These are phyloP conservation scores for Cicer bijugum DNA, from an alignment of 306 rosid genomes.

Conservation along the genomic window DNA sequence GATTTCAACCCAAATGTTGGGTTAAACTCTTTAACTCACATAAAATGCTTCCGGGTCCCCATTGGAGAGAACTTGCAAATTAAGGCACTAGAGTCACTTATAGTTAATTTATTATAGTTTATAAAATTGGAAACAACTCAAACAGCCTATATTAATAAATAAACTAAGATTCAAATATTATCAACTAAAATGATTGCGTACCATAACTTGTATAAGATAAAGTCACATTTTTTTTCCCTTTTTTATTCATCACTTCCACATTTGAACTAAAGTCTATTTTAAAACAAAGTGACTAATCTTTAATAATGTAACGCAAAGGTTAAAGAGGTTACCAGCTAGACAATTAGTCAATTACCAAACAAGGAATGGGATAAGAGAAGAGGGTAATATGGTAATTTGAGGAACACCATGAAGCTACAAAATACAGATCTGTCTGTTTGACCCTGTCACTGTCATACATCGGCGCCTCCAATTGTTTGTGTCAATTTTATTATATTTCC, in stretches of 20 bases:
- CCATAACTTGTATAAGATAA: background rate
- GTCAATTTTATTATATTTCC: slow-evolving; percentile 37
- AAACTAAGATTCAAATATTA: slow-evolving; percentile 19
- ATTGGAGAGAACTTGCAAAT: background rate
- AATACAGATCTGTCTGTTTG: slow-evolving; percentile 11
- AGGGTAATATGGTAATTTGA: slow-evolving; percentile 36
- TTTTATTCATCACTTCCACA: background rate
- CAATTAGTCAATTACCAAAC: slow-evolving; percentile 31
- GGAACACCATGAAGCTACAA: slow-evolving; percentile 17
- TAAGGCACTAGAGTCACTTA: background rate
- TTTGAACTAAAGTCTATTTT: slow-evolving; percentile 31
- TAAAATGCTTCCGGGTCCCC: slow-evolving; percentile 5
- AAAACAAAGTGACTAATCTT: slow-evolving; percentile 20
- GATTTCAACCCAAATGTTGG: background rate
- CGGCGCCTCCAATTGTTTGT: slow-evolving; percentile 36
- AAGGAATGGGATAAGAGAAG: slow-evolving; percentile 8
- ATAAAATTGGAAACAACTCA: background rate
- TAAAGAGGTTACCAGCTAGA: slow-evolving; percentile 31
- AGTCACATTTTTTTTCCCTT: background rate
- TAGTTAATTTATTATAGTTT: background rate
- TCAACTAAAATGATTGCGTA: slow-evolving; percentile 11
- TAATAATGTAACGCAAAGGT: slow-evolving; percentile 17
- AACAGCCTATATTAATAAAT: background rate
- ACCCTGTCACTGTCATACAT: slow-evolving; percentile 14
- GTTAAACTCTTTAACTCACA: background rate